phyloP scores from a whole-genome alignment of 345 rosid species.

The Populus ilicifolia region DNA sequence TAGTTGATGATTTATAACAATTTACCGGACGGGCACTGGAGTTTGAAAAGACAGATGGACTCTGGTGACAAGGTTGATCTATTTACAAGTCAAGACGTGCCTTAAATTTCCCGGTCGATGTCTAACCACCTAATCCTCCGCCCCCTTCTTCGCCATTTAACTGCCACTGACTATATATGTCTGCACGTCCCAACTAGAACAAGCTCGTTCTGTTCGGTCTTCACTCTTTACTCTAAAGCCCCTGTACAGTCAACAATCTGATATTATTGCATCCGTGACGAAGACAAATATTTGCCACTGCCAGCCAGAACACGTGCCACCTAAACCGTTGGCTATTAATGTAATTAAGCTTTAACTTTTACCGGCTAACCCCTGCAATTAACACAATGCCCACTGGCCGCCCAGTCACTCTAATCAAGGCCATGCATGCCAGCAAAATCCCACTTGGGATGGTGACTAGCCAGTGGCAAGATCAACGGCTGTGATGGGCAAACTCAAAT shows the following conservation, averaged over 20 bases:
- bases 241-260: neutral
- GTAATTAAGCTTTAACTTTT: neutral
- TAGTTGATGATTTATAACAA: no score
- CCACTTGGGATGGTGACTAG: neutral
- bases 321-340: neutral
- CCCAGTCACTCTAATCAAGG: no score
- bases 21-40: neutral
- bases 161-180: neutral
- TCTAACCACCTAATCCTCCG: neutral
- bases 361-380: neutral
- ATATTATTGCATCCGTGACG: neutral
- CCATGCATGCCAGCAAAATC: neutral
- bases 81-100: neutral
- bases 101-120: neutral
- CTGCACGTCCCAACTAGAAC: neutral
- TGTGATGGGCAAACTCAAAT: constrained; percentile 12
- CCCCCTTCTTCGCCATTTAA: neutral
- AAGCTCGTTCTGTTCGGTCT: neutral
- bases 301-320: neutral
- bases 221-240: neutral
- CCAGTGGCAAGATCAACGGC: constrained; percentile 23
- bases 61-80: neutral
- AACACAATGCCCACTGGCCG: neutral
- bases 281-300: neutral
- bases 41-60: neutral